A percentile compares a stretch with the other conserved stretches of the same genome.
These are phyloP conservation scores for Stachybotrys echinatus DNA, from an alignment of 2,329 filamentous ascomycete genomes.

Conservation along the genomic window DNA sequence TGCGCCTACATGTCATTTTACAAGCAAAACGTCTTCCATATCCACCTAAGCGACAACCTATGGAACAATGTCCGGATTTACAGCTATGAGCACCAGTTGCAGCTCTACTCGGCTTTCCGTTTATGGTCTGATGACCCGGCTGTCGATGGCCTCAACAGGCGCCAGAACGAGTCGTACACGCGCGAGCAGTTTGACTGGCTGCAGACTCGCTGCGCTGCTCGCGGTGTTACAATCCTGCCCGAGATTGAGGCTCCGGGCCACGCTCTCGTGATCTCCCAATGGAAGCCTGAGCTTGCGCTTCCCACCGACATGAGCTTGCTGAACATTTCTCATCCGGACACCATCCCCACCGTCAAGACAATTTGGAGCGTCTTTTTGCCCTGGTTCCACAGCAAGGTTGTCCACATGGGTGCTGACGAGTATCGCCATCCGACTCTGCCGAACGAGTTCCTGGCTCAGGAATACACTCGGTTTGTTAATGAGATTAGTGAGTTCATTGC, in stretches of 20 bases:
- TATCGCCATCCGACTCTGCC: constrained; percentile 21
- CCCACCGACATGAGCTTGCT: constrained; percentile 36
- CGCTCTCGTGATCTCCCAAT: constrained; percentile 46
- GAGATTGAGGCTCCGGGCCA: constrained; percentile 53
- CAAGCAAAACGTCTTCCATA: constrained; percentile 44
- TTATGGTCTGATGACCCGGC: constrained; percentile 24
- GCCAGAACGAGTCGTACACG: constrained; percentile 21
- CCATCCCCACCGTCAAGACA: constrained; percentile 42
- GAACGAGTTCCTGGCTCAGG: constrained; percentile 32
- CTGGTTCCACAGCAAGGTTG: constrained; percentile 49
- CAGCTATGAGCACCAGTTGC: constrained; percentile 36
- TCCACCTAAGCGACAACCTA: constrained; percentile 44
- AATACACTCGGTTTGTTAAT: constrained; percentile 44
- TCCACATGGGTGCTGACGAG: constrained; percentile 52
- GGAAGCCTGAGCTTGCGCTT: constrained; percentile 48
- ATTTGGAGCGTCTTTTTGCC: constrained; percentile 49
- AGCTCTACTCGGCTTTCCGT: constrained; percentile 40
- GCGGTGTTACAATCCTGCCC: constrained; percentile 47
- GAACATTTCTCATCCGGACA: constrained; percentile 37
- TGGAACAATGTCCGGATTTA: constrained; percentile 44
- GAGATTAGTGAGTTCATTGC: constrained; percentile 40
- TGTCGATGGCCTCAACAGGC: constrained; percentile 36
- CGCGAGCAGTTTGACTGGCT: constrained; percentile 38
- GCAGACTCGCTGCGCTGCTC: constrained; percentile 40
- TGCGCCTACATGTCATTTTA: constrained; percentile 42